phyloP scores from a whole-genome alignment of 2,329 filamentous ascomycete species.

The Leptographium flavum region DNA sequence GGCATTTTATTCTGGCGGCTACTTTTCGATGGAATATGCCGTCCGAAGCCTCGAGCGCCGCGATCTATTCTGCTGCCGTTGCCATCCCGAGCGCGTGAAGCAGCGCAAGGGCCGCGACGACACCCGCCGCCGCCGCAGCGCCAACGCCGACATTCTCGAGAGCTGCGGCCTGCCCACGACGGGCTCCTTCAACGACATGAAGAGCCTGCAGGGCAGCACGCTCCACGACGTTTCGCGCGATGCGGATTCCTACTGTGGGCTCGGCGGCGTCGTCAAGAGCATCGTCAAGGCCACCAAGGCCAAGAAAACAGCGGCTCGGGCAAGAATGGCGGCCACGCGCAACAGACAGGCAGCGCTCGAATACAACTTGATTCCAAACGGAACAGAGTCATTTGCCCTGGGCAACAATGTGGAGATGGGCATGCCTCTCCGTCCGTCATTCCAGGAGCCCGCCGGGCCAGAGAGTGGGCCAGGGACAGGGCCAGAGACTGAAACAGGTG shows the following conservation, averaged over 20 bases:
- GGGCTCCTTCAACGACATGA: constrained; percentile 10
- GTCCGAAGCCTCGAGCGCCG: no score
- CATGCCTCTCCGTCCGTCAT: no score
- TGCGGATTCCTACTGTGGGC: not conserved
- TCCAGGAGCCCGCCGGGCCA: no score
- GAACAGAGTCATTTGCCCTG: no score
- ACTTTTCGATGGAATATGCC: no score
- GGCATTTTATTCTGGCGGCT: no score
- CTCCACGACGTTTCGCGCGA: not conserved
- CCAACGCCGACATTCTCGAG: constrained; percentile 12
- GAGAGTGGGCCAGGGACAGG: not conserved
- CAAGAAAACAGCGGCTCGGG: not conserved
- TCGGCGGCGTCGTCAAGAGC: not conserved
- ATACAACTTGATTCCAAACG: not conserved
- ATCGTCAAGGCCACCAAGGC: not conserved
- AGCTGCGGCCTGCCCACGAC: constrained; percentile 9
- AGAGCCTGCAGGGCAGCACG: constrained; percentile 5
- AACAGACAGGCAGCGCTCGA: not conserved
- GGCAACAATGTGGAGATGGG: no score
- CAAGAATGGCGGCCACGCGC: not conserved
- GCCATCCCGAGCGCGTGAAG: not conserved
- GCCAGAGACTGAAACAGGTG: not conserved
- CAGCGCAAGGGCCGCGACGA: not conserved
- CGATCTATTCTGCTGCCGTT: not conserved
- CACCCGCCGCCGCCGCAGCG: constrained; percentile 6